Base-by-base conservation (phyloP, 352 stramenopile genomes). In the Thraustochytrium striatum region DNA sequence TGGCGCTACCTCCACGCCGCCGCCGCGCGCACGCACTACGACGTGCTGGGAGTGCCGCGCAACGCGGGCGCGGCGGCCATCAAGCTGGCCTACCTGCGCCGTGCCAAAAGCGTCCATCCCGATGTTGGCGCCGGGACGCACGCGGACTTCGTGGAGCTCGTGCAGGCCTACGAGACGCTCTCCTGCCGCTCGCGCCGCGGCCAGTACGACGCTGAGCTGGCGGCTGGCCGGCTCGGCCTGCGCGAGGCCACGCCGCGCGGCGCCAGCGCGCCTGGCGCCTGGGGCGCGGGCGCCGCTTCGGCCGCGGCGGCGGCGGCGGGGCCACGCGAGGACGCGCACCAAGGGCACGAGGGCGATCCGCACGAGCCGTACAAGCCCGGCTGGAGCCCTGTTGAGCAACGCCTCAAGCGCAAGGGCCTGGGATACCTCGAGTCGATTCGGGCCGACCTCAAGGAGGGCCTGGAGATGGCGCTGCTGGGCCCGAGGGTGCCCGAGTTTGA, bases 111-210 rank as follows among this genome's bases (percentile, higher is more conserved):
- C 33, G 58, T 69, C 0, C 58, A 69, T 28, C 58, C 58, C 0
- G 58, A 69, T 28, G n/a, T n/a, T n/a, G n/a, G n/a, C n/a, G n/a
- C n/a, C n/a, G n/a, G n/a, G n/a, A 69, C 58, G 38, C 58, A 33
- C 33, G 62, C 38, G 41, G 28, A 73, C 38, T 73, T 73, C 33
- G 19, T 73, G 8, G 62, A 73, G 62, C 62, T 73, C 32, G 62
- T 73, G 9, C n/a, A 73, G 3, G 62, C 62, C 19, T 73, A 73
- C 44, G 62, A 73, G 35, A 73, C 47, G 32, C 62, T 73, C 35
- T 70, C 36, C 9, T 62, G 47, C 62, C 11, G 19, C 32, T 36
- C 25, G 41, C 38, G 36, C 38, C 62, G 62, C 8, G 25, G 41
- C 8, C 0, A 36, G 8, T 73, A 73, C 44, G 62, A 73, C 55